A percentile compares a stretch with the other conserved stretches of the same genome.
Evolutionary conservation across 495 filamentous ascomycete species (phyloP).

Genomic region (Neurospora sp.): DNA sequence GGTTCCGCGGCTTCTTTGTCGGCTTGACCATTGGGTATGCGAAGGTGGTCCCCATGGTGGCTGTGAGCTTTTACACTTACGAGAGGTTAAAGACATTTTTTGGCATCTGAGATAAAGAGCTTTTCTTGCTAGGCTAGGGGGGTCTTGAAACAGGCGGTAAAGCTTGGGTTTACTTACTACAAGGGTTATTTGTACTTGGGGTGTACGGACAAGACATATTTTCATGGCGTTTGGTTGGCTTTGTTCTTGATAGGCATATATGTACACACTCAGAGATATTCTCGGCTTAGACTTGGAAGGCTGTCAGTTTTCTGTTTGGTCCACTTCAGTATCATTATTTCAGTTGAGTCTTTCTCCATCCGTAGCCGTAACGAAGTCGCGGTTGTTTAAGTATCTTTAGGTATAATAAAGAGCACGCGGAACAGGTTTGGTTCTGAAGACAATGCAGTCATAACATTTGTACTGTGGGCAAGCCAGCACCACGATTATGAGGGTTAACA

Average conservation of each 20-base stretch:
- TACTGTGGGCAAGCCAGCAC: not conserved
- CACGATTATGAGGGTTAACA: not conserved
- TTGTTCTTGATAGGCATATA: not conserved
- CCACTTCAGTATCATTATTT: not conserved
- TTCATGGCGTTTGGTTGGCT: not conserved
- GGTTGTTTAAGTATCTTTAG: not conserved
- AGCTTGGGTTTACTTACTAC: not conserved
- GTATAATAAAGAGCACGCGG: not conserved
- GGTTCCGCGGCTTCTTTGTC: slow-evolving; percentile 79
- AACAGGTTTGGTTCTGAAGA: not conserved
- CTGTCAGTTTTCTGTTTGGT: not conserved
- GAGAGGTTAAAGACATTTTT: slow-evolving; percentile 69
- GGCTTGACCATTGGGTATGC: slow-evolving; percentile 90
- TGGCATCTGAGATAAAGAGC: slow-evolving; percentile 48
- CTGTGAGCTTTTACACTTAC: slow-evolving; percentile 67
- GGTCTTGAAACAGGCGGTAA: not conserved
- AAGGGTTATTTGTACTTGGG: not conserved
- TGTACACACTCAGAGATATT: not conserved
- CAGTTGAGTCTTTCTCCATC: not conserved
- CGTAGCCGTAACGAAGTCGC: not conserved
- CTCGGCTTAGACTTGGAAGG: not conserved
- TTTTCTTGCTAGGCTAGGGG: slow-evolving; percentile 3
- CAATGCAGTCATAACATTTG: not conserved
- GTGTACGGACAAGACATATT: not conserved
- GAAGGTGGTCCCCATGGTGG: slow-evolving; percentile 87